Evolutionary conservation across 768 basidiomycete genomes (phyloP), one percentile per base, ranked within the genome.

Genomic region (Hericium coralloides): DNA sequence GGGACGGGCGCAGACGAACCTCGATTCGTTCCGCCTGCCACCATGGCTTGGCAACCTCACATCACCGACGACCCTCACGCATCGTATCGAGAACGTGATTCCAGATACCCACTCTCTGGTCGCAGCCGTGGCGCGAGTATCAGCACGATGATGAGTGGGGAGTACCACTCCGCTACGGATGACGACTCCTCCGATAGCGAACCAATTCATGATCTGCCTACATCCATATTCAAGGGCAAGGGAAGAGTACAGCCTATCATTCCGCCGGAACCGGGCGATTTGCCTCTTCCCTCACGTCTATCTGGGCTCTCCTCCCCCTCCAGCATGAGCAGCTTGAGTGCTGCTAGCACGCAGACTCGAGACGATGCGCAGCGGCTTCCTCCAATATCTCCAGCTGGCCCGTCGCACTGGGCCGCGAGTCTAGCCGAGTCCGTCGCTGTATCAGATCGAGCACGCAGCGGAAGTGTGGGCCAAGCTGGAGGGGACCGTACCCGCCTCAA

Each of bases 101-200:
- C 55, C 69, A 71, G 63, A 51, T 59, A 53, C 60, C 65, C 43
- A 54, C 60, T 49, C 61, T 70, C 75, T 62, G 66, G 74, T 55
- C 79, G 82, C 55, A 75, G 73, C 56, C 81, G 82, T 45, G 82
- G 81, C 36, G 72, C 76, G 49, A 86, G 83, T 65, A 66, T 82
- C 63, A 79, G 77, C 67, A 76, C 79, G 22, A n/a, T n/a, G n/a
- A n/a, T n/a, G n/a, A 69, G 69, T 43, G 72, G 69, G 47, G 77
- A 79, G 47, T 69, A 72, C 55, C 67, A 71, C 52, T 70, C 73
- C 60, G 70, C 75, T 39, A 58, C 72, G 22, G 66, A 66, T 47
- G 67, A 66, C 31, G 72, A 72, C 55, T 79, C 81, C 67, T 76
- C 78, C 53, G 83, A 83, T 67, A 68, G 77, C 36, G 83, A 84